Conservation (phyloP, 768 basidiomycete genomes). For the Rhodotorula toruloides region DNA sequence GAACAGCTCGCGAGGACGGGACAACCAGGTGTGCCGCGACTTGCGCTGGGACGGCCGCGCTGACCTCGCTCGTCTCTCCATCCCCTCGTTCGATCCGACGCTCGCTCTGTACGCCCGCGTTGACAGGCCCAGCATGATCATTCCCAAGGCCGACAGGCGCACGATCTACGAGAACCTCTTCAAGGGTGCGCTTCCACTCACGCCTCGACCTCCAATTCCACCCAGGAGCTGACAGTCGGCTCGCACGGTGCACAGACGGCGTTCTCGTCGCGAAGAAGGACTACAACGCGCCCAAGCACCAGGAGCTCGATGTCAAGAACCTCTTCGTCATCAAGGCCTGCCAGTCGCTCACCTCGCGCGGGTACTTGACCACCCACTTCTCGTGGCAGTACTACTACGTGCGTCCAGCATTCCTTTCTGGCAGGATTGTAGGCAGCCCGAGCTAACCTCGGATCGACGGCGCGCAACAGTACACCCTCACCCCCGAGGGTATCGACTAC, state of each 20-base stretch:
- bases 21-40: not conserved
- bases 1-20: no score
- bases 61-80: not conserved
- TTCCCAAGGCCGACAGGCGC: slow-evolving; percentile 89
- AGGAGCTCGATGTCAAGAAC: slow-evolving; percentile 68
- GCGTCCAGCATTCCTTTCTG: not conserved
- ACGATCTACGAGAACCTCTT: slow-evolving; percentile 99
- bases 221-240: no score
- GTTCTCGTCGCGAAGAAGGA: slow-evolving; percentile 99
- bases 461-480: slow-evolving; percentile 65
- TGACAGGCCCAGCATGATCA: slow-evolving; percentile 65
- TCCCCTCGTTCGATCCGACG: not conserved
- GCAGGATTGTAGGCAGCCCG: not conserved
- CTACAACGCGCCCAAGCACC: slow-evolving; percentile 90
- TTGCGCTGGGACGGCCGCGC: not conserved
- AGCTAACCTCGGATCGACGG: no score
- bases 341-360: slow-evolving; percentile 58
- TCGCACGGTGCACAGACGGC: slow-evolving; percentile 62
- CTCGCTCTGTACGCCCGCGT: not conserved
- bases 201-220: not conserved
- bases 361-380: slow-evolving; percentile 97
- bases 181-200: slow-evolving; percentile 66
- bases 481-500: slow-evolving; percentile 93
- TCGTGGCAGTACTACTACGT: slow-evolving; percentile 97
- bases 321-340: slow-evolving; percentile 68